A percentile compares a stretch with the other conserved stretches of the same genome.
These are phyloP conservation scores for Cladophialophora exuberans DNA, from an alignment of 2,329 filamentous ascomycete genomes.

Conservation along the genomic window DNA sequence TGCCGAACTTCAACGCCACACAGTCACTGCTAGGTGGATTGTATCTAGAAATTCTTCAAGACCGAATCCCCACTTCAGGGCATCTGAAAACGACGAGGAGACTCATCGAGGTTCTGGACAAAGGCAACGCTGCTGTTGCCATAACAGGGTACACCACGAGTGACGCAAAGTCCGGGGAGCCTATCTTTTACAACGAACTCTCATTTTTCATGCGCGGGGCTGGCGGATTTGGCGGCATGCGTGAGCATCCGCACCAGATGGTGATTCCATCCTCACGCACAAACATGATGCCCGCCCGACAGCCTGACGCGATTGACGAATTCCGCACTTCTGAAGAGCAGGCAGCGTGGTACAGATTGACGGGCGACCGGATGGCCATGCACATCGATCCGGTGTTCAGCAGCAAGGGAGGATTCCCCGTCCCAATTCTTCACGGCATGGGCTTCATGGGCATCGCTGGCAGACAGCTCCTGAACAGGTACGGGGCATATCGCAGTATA, in stretches of 20 bases:
- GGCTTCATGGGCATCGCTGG: slow-evolving; percentile 90
- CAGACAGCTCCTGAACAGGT: slow-evolving; percentile 85
- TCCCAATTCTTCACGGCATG: slow-evolving; percentile 89
- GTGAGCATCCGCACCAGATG: slow-evolving; percentile 75
- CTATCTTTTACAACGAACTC: slow-evolving; percentile 94
- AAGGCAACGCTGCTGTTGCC: slow-evolving; percentile 84
- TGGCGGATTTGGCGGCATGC: slow-evolving; percentile 83
- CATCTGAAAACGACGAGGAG: slow-evolving; percentile 41
- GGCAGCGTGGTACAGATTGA: slow-evolving; percentile 88
- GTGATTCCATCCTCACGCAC: slow-evolving; percentile 74
- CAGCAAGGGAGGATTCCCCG: slow-evolving; percentile 91
- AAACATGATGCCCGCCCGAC: slow-evolving; percentile 75
- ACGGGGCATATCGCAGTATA: slow-evolving; percentile 82
- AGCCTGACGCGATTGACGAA: slow-evolving; percentile 80
- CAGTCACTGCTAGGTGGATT: slow-evolving; percentile 98
- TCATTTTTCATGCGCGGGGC: slow-evolving; percentile 90
- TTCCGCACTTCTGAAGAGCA: slow-evolving; percentile 86
- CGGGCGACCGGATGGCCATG: slow-evolving; percentile 92
- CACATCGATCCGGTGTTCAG: slow-evolving; percentile 94
- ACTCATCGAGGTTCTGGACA: slow-evolving; percentile 93
- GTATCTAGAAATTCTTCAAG: slow-evolving; percentile 90
- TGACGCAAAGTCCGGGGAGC: slow-evolving; percentile 79
- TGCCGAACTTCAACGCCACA: slow-evolving; percentile 96
- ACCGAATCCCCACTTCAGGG: slow-evolving; percentile 81
- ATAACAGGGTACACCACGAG: slow-evolving; percentile 79